phyloP scores from a whole-genome alignment of 768 basidiomycete species.

The Saitozyma sp. region DNA sequence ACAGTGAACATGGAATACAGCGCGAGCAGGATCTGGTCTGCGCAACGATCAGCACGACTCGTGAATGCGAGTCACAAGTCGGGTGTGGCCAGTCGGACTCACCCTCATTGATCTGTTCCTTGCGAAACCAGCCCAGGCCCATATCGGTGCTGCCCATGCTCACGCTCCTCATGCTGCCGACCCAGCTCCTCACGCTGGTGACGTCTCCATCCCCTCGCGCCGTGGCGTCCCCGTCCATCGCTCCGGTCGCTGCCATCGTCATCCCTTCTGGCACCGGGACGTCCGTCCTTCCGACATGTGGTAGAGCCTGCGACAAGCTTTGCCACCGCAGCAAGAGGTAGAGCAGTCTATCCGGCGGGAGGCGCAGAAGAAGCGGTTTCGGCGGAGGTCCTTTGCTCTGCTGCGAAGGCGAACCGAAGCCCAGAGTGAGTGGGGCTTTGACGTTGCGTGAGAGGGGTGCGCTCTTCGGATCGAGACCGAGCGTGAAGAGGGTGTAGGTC shows the following conservation, averaged over 20 bases:
- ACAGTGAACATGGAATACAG: conserved; percentile 50
- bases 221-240: conserved; percentile 22
- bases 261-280: conserved; percentile 45
- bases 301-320: conserved; percentile 31
- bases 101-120: conserved; percentile 47
- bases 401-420: conserved; percentile 35
- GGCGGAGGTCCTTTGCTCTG: conserved; percentile 12
- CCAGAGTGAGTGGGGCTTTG: conserved; percentile 45
- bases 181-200: conserved; percentile 49
- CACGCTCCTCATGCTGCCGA: conserved; percentile 50
- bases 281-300: conserved; percentile 49
- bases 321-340: conserved; percentile 48
- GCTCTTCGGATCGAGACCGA: conserved; percentile 48
- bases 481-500: conserved; percentile 48
- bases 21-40: conserved; percentile 41
- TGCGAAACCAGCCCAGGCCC: conserved; percentile 41
- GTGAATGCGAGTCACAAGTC: background rate
- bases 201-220: conserved; percentile 40
- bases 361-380: conserved; percentile 44
- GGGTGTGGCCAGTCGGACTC: conserved; percentile 6
- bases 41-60: conserved; percentile 1
- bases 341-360: conserved; percentile 48
- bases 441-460: conserved; percentile 39
- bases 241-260: conserved; percentile 35
- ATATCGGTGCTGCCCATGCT: conserved; percentile 37